Evolutionary conservation across 202 grass and related monocot species (phyloP), one percentile per base, ranked within the genome.

Genomic region (Zoysia matrella): DNA sequence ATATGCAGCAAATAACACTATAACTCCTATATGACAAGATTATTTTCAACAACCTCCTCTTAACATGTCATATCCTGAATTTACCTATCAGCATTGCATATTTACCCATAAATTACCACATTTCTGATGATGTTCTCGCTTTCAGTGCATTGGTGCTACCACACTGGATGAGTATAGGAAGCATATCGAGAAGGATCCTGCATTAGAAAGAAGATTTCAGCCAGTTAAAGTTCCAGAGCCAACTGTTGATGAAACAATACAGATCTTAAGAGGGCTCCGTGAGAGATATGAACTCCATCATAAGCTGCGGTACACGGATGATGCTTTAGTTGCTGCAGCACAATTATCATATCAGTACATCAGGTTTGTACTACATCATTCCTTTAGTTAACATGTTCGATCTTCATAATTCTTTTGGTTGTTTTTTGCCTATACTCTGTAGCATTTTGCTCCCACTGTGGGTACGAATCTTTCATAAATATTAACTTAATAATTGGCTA

Each of bases 101-200:
- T 11, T 62, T 63, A 63, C 22, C 22, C 9, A 4, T 63, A 11
- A 11, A 15, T 67, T 43, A 41, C 7, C 10, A 15, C 7, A 84
- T 64, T 82, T 72, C 62, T 63, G 45, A 69, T 53, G 22, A 13
- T 71, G 49, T 83, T 64, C 54, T 79, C 42, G 76, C 16, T 91
- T 68, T 68, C 50, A 97, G 94, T 97, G 94, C 79, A 97, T 97
- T 40, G 94, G 94, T 75, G 94, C 94, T 68, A 97, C 91, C 79
- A 92, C 94, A 6, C 65, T 94, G 50, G 94, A 97, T 80, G 94
- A 97, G 73, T 97, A 97, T 52, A 90, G 94, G 69, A 97, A 97
- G 74, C 94, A 97, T 85, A 90, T 97, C 4, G 94, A 97, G 87
- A 97, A 97, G 78, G 94, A 97, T 83, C 94, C 91, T 67, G 91